Evolutionary conservation across 2,329 filamentous ascomycete species (phyloP).

Genomic region (Ascochyta clinopodiicola): DNA sequence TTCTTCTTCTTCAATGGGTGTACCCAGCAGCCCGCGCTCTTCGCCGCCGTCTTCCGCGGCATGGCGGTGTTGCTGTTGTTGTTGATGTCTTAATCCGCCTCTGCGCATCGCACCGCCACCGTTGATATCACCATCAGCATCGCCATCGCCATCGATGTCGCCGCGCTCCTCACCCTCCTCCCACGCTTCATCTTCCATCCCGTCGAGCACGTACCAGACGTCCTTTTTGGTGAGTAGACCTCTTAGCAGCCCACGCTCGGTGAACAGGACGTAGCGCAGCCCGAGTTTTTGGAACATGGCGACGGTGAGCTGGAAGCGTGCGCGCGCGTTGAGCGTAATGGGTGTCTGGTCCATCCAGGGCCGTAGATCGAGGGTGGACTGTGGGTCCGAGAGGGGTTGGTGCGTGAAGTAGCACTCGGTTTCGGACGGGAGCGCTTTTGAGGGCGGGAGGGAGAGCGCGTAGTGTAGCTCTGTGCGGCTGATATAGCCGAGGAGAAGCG

Average conservation of each 20-base stretch:
- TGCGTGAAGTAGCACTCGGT: slow-evolving; percentile 86
- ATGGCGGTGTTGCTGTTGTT: slow-evolving; percentile 13
- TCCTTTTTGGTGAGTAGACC: slow-evolving; percentile 97
- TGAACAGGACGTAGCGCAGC: slow-evolving; percentile 86
- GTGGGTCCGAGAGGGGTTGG: slow-evolving; percentile 75
- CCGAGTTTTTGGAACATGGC: slow-evolving; percentile 95
- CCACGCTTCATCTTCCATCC: slow-evolving; percentile 39
- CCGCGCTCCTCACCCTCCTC: slow-evolving; percentile 47
- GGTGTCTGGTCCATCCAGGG: slow-evolving; percentile 99
- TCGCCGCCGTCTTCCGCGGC: slow-evolving; percentile 36
- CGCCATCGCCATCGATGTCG: slow-evolving; percentile 37
- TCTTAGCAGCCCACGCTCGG: slow-evolving; percentile 79
- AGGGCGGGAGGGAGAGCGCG: slow-evolving; percentile 71
- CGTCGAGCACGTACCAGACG: slow-evolving; percentile 90
- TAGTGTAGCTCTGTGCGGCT: slow-evolving; percentile 87
- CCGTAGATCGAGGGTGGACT: slow-evolving; percentile 80
- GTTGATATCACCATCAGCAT: slow-evolving; percentile 40
- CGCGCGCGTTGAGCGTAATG: slow-evolving; percentile 80
- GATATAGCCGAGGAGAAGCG: slow-evolving; percentile 89
- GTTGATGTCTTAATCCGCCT: slow-evolving; percentile 46
- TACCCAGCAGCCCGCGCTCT: slow-evolving; percentile 49
- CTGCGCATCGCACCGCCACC: slow-evolving; percentile 45
- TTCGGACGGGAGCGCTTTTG: slow-evolving; percentile 67
- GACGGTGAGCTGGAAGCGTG: slow-evolving; percentile 82
- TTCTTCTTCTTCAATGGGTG: slow-evolving; percentile 31